Evolutionary conservation across 2,329 filamentous ascomycete species (phyloP).

Genomic region (Aspergillus versicolor): DNA sequence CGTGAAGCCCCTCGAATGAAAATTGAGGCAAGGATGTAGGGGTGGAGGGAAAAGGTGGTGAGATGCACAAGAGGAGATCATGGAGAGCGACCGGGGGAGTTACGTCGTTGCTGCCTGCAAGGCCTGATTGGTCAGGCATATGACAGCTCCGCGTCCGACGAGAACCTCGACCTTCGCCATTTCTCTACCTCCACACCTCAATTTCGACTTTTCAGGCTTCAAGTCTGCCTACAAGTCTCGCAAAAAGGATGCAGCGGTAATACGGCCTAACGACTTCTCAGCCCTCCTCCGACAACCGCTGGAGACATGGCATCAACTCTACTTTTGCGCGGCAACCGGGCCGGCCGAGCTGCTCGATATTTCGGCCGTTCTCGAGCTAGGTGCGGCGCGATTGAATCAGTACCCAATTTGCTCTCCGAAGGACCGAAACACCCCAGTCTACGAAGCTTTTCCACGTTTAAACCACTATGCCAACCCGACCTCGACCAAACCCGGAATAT

Average conservation of each 20-base stretch:
- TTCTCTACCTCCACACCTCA: not conserved
- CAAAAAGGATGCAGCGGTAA: slow-evolving; percentile 1
- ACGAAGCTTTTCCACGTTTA: slow-evolving; percentile 30
- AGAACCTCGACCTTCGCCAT: slow-evolving; percentile 13
- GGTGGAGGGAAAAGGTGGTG: slow-evolving; percentile 1
- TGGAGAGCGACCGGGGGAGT: slow-evolving; percentile 15
- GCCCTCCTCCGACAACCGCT: slow-evolving; percentile 10
- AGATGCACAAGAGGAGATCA: slow-evolving; percentile 5
- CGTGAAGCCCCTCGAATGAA: slow-evolving; percentile 10
- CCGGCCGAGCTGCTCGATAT: slow-evolving; percentile 19
- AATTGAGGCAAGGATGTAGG: slow-evolving; percentile 1
- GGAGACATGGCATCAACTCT: slow-evolving; percentile 31
- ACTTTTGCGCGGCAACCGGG: slow-evolving; percentile 28
- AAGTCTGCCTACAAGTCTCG: not conserved
- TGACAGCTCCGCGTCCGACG: slow-evolving; percentile 8
- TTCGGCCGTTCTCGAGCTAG: slow-evolving; percentile 4
- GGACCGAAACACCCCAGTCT: not conserved
- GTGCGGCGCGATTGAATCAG: slow-evolving; percentile 5
- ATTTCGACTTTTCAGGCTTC: not conserved
- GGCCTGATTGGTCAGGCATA: slow-evolving; percentile 23
- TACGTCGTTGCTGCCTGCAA: slow-evolving; percentile 19
- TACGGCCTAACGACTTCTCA: not conserved
- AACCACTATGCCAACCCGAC: slow-evolving; percentile 22
- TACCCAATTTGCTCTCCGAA: not conserved
- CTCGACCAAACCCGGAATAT: slow-evolving; percentile 81